Evolutionary conservation across 2,329 filamentous ascomycete species (phyloP), one percentile per base, ranked within the genome.

Genomic region (Cordyceps javanica): DNA sequence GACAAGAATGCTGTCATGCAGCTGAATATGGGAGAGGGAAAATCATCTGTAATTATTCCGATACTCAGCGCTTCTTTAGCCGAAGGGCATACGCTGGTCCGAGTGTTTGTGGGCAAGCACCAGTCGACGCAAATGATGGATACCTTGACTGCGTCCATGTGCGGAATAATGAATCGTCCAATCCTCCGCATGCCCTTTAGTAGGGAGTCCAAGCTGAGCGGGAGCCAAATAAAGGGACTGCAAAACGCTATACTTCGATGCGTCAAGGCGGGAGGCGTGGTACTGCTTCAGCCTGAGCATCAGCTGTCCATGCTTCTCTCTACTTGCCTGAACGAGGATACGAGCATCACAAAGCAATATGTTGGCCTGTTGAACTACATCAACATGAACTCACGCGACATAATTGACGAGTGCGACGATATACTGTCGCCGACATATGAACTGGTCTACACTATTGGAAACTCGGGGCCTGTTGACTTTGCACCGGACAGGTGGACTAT

Each of bases 11-110:
- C 76, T 0, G 78, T 85, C 0, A 78, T 88, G 72, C 85, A 89
- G 63, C 67, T 90, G 2, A 88, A 88, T 61, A 90, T 90, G 86
- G 87, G 87, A 0, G 80, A 88, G 64, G 87, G 86, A 0, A 90
- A 89, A 61, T 84, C 83, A 0, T 87, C 86, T 0, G 81, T 89
- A 1, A 89, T 91, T 50, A 76, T 87, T 0, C 87, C 86, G 0
- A 84, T 88, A 38, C 79, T 87, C 0, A 80, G 81, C 0, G 70
- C 79, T 0, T 68, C 73, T 0, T 66, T 88, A 0, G 81, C 82
- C 0, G 72, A 88, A 48, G 71, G 73, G 0, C 64, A 67, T 0
- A 74, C 68, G 4, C 69, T 89, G 0, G 79, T 82, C 0, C 72
- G 85, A 3, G 76, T 89, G 0, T 68, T 89, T 1, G 82, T 88